phyloP scores from a whole-genome alignment of 2,329 filamentous ascomycete species.

The Aureobasidium vineae region DNA sequence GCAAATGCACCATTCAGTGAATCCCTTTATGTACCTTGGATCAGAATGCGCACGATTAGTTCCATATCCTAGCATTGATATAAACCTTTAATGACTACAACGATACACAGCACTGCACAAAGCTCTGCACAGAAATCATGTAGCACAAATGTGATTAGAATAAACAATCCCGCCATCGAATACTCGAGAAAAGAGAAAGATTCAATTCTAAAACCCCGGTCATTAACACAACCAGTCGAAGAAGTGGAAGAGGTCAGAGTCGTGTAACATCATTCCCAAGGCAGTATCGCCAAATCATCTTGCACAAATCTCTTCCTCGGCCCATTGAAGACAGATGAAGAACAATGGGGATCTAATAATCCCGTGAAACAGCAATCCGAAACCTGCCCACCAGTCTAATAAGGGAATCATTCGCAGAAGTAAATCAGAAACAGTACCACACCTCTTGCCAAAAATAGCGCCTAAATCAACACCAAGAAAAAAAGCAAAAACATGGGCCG shows the following conservation, averaged over 20 bases:
- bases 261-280: slow-evolving; percentile 10
- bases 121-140: neutral
- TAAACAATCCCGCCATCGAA: neutral
- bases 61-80: neutral
- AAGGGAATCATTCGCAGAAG: slow-evolving; percentile 22
- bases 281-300: neutral
- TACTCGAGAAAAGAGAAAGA: neutral
- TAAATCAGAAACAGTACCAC: slow-evolving; percentile 5
- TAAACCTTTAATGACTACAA: neutral
- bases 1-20: neutral
- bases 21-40: neutral
- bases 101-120: neutral
- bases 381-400: slow-evolving; percentile 9
- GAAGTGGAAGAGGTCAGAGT: neutral
- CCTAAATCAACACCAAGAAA: neutral
- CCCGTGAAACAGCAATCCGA: slow-evolving; percentile 1
- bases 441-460: neutral
- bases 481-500: neutral
- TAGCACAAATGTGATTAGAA: neutral
- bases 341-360: slow-evolving; percentile 5
- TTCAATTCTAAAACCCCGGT: neutral
- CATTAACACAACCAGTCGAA: neutral
- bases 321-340: neutral
- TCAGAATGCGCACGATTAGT: too few relatives aligned
- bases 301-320: neutral